Evolutionary conservation across 2,329 filamentous ascomycete species (phyloP).

Genomic region (Mariannaea sp.): DNA sequence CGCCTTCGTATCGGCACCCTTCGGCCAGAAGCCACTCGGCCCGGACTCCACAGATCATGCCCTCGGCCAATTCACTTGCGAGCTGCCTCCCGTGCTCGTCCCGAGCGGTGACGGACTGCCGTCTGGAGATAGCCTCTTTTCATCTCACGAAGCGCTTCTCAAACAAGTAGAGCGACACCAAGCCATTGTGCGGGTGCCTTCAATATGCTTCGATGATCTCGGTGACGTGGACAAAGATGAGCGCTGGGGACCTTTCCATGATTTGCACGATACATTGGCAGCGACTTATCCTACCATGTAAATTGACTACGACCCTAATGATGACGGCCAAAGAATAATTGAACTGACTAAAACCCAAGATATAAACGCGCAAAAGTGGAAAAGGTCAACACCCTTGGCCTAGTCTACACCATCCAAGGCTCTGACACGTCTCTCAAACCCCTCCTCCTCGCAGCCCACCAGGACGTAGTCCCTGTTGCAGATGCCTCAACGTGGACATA

Average conservation of each 20-base stretch:
- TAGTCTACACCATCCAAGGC: constrained; percentile 64
- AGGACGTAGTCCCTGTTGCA: constrained; percentile 51
- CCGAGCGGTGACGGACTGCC: constrained; percentile 42
- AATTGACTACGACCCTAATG: constrained; percentile 20
- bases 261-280: constrained; percentile 53
- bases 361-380: constrained; percentile 52
- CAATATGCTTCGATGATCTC: constrained; percentile 61
- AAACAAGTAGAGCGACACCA: constrained; percentile 56
- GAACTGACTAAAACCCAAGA: constrained; percentile 29
- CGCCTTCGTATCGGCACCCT: constrained; percentile 19
- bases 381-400: constrained; percentile 65
- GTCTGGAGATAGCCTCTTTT: constrained; percentile 40
- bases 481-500: constrained; percentile 53
- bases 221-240: constrained; percentile 58
- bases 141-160: constrained; percentile 40
- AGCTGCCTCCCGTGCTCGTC: constrained; percentile 42
- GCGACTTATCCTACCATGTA: constrained; percentile 56
- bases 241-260: constrained; percentile 59
- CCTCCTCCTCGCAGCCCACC: constrained; percentile 48
- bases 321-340: neutral
- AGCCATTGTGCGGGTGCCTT: constrained; percentile 59
- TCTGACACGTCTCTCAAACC: constrained; percentile 54
- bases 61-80: constrained; percentile 36
- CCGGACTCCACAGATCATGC: constrained; percentile 4
- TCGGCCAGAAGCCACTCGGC: constrained; percentile 31